Percentiles rank a stretch among this genome's conserved stretches.
Conservation (phyloP, 352 stramenopile species). For the Pythium myriotylum region DNA sequence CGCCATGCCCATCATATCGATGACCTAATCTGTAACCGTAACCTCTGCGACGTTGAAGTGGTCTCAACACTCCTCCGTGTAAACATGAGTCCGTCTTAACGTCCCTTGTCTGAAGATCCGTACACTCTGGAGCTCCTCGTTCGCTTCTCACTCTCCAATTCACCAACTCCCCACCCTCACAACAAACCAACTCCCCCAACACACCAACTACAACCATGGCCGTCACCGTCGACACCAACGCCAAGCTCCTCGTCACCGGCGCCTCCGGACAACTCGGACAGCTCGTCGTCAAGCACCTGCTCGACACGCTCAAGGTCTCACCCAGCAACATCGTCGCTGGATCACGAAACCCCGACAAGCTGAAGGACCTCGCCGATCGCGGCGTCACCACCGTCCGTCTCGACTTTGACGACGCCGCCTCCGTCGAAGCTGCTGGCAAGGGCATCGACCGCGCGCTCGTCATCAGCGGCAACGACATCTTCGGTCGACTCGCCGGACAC, state of each 20-base stretch:
- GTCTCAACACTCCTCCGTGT: too few relatives aligned
- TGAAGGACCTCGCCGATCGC: constrained; percentile 12
- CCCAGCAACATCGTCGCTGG: constrained; percentile 26
- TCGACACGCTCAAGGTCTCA: constrained; percentile 30
- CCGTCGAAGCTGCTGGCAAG: constrained; percentile 18
- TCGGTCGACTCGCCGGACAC: neutral
- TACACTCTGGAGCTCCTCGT: too few relatives aligned
- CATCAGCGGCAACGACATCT: constrained; percentile 19
- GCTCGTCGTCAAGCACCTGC: constrained; percentile 24
- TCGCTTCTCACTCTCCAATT: too few relatives aligned
- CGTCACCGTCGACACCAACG: constrained; percentile 14
- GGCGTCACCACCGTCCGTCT: constrained; percentile 13
- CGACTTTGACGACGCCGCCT: constrained; percentile 18
- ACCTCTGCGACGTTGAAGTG: too few relatives aligned
- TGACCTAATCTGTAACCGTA: too few relatives aligned
- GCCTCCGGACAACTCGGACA: constrained; percentile 29
- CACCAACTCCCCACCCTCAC: too few relatives aligned
- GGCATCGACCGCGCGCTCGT: constrained; percentile 23
- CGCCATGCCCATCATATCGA: too few relatives aligned
- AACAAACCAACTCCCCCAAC: too few relatives aligned
- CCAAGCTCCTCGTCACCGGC: constrained; percentile 29
- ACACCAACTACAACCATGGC: too few relatives aligned
- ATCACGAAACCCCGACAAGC: constrained; percentile 22
- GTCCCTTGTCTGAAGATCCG: too few relatives aligned
- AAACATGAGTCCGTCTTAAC: too few relatives aligned